phyloP scores from a whole-genome alignment of 2,329 filamentous ascomycete genomes.

The Penicillium sp. region DNA sequence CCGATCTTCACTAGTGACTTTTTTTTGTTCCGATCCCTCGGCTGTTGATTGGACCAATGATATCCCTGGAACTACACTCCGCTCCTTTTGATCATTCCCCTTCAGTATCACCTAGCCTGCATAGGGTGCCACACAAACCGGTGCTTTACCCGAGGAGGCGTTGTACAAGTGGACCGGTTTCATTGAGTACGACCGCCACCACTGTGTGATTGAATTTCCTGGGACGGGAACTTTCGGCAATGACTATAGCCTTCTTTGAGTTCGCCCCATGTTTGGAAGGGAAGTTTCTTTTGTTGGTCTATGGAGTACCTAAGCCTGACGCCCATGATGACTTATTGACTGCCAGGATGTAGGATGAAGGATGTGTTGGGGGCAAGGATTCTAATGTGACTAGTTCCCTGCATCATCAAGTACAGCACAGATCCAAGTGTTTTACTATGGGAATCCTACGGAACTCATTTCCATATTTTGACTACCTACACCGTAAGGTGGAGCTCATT shows the following conservation, averaged over 20 bases:
- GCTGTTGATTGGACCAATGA: conserved; percentile 10
- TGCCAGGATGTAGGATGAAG: background rate
- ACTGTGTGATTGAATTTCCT: conserved; percentile 7
- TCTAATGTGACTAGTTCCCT: conserved; percentile 18
- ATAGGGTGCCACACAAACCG: background rate
- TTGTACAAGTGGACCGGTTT: conserved; percentile 14
- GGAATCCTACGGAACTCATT: too few relatives aligned
- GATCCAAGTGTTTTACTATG: background rate
- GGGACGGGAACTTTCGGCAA: conserved; percentile 23
- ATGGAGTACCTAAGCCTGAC: background rate
- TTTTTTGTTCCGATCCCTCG: conserved; percentile 13
- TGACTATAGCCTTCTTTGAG: conserved; percentile 1
- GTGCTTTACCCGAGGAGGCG: conserved; percentile 9
- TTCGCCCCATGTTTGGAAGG: conserved; percentile 2
- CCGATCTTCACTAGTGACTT: conserved; percentile 10
- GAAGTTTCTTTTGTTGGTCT: too few relatives aligned
- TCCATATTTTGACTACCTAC: too few relatives aligned
- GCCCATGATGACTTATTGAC: too few relatives aligned
- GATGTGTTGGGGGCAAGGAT: conserved; percentile 4
- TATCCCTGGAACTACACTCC: conserved; percentile 12
- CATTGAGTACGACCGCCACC: conserved; percentile 17
- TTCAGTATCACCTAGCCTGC: conserved; percentile 16
- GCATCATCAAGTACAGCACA: background rate
- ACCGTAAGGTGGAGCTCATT: too few relatives aligned
- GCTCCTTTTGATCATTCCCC: conserved; percentile 9